Evolutionary conservation across 176 grass and related monocot species (phyloP), one percentile per base, ranked within the genome.

Genomic region (Urochloa ruziziensis): DNA sequence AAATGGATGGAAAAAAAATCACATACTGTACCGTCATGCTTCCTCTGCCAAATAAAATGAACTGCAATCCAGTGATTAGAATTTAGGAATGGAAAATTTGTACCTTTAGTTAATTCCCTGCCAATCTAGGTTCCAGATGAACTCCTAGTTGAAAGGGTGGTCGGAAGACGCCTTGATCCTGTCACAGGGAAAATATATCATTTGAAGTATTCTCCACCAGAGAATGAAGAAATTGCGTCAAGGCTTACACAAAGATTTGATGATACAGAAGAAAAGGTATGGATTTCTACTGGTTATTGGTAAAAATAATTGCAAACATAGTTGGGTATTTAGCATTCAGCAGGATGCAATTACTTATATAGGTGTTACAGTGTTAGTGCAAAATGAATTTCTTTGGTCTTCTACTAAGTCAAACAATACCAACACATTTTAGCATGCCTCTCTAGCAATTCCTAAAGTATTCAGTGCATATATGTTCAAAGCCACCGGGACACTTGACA

Each of bases 251-350:
- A 94, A 53, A 89, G 96, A 63, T 99, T 96, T 83, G 96, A 99
- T 80, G 96, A 99, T 58, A 96, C 96, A 18, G 93, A 99, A 90
- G 96, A 99, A 78, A 99, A 99, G 96, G 96, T 99, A 90, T 4
- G 34, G 19, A 21, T 37, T 73, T 87, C 24, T 49, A 25, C 52
- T 83, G 7, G 71, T 70, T 51, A 40, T 85, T 44, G 46, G 25
- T 25, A 70, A 61, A 21, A 84, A 0, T 67, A 10, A 35, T 69
- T 49, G 4, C 0, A 68, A 68, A 67, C 35, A 21, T 98, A 79
- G 87, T 98, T 73, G 96, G 36, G 39, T 16, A 70, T 70, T 75
- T 81, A 44, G 43, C 17, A 28, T 70, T 81, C 4, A 72, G 52
- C 52, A 34, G n/a, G 48, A 15, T 67, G 24, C 15, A 80, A 32